These are phyloP conservation scores for Capillidium heterosporum DNA, from an alignment of 371 early-diverging fungal species.

Conservation along the genomic window DNA sequence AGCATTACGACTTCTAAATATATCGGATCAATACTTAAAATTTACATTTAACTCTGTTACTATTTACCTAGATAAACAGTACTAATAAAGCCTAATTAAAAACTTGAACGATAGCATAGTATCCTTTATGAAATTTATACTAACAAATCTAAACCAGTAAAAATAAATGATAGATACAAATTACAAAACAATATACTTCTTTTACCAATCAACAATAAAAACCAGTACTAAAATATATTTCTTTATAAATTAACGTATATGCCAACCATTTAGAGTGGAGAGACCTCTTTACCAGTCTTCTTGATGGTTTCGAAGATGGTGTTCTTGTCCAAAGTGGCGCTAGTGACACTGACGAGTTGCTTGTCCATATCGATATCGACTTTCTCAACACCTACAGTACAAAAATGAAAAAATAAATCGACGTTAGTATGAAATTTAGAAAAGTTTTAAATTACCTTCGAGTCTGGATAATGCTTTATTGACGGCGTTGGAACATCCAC, in stretches of 20 bases:
- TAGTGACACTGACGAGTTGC: constrained; percentile 40
- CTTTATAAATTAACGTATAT: not conserved
- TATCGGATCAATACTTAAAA: too few species aligned
- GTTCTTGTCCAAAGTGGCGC: constrained; percentile 27
- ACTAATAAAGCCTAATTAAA: too few species aligned
- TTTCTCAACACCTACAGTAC: constrained; percentile 21
- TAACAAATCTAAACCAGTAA: too few species aligned
- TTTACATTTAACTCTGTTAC: too few species aligned
- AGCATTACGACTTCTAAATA: too few species aligned
- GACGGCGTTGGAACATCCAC: constrained; percentile 65
- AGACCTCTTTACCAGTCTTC: constrained; percentile 44
- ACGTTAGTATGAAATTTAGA: not conserved
- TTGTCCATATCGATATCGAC: constrained; percentile 47
- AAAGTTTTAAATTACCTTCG: constrained; percentile 19
- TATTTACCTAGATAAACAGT: too few species aligned
- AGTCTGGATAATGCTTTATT: constrained; percentile 42
- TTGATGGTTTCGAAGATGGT: constrained; percentile 45
- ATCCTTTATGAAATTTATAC: too few species aligned
- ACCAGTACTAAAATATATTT: too few species aligned
- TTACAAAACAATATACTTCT: too few species aligned
- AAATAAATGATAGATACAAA: too few species aligned
- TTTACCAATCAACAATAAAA: too few species aligned
- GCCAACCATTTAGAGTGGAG: not conserved
- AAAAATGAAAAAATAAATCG: not conserved
- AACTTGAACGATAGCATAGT: too few species aligned